These are phyloP conservation scores for Paramecium biaurelia DNA, from an alignment of 73 alveolate genomes.

Conservation along the genomic window DNA sequence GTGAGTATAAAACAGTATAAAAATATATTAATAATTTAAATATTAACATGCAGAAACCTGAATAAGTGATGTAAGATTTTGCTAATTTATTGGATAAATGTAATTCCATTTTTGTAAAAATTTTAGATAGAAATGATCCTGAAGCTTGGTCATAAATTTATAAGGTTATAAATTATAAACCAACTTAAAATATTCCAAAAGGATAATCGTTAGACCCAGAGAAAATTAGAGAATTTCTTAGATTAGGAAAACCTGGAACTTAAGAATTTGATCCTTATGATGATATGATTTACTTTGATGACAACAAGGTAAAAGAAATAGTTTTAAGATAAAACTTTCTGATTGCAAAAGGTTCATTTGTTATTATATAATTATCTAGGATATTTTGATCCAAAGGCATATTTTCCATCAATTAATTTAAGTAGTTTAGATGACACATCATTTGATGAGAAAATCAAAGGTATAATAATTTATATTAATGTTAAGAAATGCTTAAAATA, in stretches of 20 bases:
- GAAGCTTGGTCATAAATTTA: constrained; percentile 60
- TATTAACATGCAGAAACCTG: constrained; percentile 44
- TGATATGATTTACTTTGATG: constrained; percentile 62
- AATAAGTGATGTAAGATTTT: constrained; percentile 45
- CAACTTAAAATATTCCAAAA: constrained; percentile 55
- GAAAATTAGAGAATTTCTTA: constrained; percentile 48
- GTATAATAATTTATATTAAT: neutral
- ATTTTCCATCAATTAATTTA: constrained; percentile 21
- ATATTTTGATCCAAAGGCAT: constrained; percentile 21
- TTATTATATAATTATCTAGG: neutral
- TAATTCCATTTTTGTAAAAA: neutral
- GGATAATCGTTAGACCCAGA: constrained; percentile 55
- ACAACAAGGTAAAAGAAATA: constrained; percentile 60
- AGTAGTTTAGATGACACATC: constrained; percentile 42
- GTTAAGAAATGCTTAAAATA: neutral
- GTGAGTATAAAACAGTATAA: neutral
- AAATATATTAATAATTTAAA: constrained; percentile 12
- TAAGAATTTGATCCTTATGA: constrained; percentile 65
- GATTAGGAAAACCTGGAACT: constrained; percentile 61
- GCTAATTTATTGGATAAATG: constrained; percentile 44
- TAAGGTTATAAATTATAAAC: constrained; percentile 61
- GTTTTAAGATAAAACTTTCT: constrained; percentile 58
- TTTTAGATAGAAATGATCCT: constrained; percentile 62
- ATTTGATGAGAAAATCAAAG: constrained; percentile 32
- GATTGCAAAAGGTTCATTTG: constrained; percentile 51